A percentile compares a stretch with the other conserved stretches of the same genome.
Conservation (phyloP, 2,329 filamentous ascomycete species). For the Alternaria sp. region DNA sequence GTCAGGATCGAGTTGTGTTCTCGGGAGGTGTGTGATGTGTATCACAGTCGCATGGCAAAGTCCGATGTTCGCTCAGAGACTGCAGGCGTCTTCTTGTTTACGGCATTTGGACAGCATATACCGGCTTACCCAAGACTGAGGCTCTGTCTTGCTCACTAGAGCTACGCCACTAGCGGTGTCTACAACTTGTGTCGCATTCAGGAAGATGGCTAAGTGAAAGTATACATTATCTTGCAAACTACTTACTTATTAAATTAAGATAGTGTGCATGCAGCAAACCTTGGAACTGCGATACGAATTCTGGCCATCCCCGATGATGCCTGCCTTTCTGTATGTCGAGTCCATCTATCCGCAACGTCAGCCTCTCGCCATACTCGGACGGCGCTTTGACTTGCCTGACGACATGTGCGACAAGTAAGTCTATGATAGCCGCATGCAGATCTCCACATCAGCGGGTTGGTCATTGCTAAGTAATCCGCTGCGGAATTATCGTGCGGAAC, state of each 20-base stretch:
- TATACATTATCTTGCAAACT: neutral
- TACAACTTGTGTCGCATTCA: neutral
- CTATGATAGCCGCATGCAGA: neutral
- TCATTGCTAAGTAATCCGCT: slow-evolving; percentile 15
- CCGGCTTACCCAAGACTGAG: neutral
- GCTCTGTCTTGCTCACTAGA: neutral
- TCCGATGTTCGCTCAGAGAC: neutral
- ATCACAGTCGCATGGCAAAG: neutral
- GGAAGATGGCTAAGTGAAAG: neutral
- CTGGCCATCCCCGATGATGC: neutral
- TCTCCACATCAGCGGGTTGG: slow-evolving; percentile 3
- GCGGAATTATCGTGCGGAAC: slow-evolving; percentile 9
- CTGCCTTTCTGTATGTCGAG: neutral
- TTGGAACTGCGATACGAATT: neutral
- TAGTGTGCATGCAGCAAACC: neutral
- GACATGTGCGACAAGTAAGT: neutral
- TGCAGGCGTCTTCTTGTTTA: neutral
- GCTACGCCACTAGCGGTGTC: neutral
- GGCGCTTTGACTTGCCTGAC: neutral
- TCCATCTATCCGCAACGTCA: neutral
- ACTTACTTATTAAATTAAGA: neutral
- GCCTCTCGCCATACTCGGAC: neutral
- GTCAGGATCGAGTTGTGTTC: slow-evolving; percentile 5
- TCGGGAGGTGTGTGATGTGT: neutral
- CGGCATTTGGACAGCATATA: neutral